phyloP scores from a whole-genome alignment of 1,139 yeast species.

The Geotrichum australiense region DNA sequence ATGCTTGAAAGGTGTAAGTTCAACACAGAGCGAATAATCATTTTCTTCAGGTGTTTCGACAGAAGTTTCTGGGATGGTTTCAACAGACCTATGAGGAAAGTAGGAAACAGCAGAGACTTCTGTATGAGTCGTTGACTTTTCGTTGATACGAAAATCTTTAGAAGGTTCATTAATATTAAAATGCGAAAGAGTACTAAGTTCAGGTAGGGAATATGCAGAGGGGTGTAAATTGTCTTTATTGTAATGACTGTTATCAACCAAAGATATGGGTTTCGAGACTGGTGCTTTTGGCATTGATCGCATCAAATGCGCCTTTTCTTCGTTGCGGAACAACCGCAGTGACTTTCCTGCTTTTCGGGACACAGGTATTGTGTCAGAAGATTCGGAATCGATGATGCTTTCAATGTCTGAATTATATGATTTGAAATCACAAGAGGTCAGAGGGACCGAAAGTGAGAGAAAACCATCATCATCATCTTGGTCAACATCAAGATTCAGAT shows the following conservation, averaged over 20 bases:
- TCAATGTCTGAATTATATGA: background rate
- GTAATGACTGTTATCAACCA: constrained; percentile 1
- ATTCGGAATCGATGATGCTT: constrained; percentile 3
- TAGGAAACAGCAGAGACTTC: constrained; percentile 6
- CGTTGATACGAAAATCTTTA: too few relatives aligned
- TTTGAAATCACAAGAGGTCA: background rate
- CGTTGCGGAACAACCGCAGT: constrained; percentile 37
- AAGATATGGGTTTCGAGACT: background rate
- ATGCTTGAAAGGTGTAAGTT: constrained; percentile 78
- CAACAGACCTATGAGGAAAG: constrained; percentile 1
- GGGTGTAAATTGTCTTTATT: background rate
- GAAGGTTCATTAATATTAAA: too few relatives aligned
- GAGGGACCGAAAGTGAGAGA: constrained; percentile 2
- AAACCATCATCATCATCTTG: too few relatives aligned
- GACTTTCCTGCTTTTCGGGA: constrained; percentile 50
- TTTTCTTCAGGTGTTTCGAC: constrained; percentile 7
- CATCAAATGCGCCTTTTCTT: background rate
- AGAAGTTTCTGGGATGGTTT: background rate
- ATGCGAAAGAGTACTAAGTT: background rate
- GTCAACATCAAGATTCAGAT: too few relatives aligned
- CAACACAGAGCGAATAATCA: constrained; percentile 49
- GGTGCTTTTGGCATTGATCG: background rate
- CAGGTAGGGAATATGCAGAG: constrained; percentile 2
- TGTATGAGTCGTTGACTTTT: too few relatives aligned
- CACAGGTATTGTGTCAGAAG: constrained; percentile 20